Conservation (phyloP, 306 rosid species). For the Adenanthera pavonina region DNA sequence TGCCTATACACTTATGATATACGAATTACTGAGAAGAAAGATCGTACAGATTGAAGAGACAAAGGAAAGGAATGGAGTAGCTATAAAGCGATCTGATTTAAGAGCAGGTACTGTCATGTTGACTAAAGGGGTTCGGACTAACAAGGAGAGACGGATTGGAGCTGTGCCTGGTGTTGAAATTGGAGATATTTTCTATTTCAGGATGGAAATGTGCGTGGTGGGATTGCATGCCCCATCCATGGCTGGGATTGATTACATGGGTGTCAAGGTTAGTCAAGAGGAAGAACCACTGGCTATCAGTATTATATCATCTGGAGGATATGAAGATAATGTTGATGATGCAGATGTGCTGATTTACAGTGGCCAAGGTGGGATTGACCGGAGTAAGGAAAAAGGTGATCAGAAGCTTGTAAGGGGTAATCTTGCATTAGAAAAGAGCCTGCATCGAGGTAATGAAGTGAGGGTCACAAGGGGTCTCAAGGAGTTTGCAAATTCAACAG, state of each 20-base stretch:
- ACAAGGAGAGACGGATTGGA: constrained; percentile 66
- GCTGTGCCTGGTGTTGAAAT: constrained; percentile 78
- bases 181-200: constrained; percentile 87
- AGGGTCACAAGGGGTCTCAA: constrained; percentile 80
- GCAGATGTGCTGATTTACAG: constrained; percentile 78
- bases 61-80: constrained; percentile 50
- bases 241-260: constrained; percentile 91
- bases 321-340: constrained; percentile 75
- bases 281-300: constrained; percentile 91
- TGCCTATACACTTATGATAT: constrained; percentile 52
- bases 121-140: constrained; percentile 78
- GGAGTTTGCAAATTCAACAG: constrained; percentile 59
- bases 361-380: constrained; percentile 79
- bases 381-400: constrained; percentile 65
- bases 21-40: constrained; percentile 71
- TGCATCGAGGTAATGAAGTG: constrained; percentile 75
- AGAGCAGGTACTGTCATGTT: constrained; percentile 68
- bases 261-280: constrained; percentile 59
- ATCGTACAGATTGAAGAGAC: constrained; percentile 69
- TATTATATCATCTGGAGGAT: constrained; percentile 87
- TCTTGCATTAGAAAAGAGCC: constrained; percentile 85
- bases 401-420: constrained; percentile 98
- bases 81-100: constrained; percentile 71
- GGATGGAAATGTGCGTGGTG: constrained; percentile 82
- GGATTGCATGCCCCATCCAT: constrained; percentile 87